phyloP scores from a whole-genome alignment of 306 rosid species.

The Cucumis hystrix region DNA sequence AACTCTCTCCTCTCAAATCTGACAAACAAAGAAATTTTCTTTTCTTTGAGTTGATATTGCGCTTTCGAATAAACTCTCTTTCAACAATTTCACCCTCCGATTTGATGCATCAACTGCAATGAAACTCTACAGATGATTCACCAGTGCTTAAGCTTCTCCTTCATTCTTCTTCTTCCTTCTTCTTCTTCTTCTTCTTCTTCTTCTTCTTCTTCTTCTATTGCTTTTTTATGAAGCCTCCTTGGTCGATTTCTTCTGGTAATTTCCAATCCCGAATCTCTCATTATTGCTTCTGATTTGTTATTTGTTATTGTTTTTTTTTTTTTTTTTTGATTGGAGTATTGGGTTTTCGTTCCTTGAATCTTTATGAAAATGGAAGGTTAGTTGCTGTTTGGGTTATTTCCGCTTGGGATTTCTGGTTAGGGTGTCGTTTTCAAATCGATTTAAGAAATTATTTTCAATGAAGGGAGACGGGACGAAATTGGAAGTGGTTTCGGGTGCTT shows the following conservation, averaged over 20 bases:
- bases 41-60: slow-evolving; percentile 1
- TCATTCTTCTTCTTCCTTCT: neutral
- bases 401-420: neutral
- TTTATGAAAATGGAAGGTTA: neutral
- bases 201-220: neutral
- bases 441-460: neutral
- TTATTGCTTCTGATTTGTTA: neutral
- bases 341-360: neutral
- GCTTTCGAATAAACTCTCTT: neutral
- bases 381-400: neutral
- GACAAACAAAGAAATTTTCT: neutral
- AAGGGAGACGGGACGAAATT: neutral
- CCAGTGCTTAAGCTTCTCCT: neutral
- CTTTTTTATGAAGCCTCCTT: neutral
- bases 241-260: slow-evolving; percentile 5
- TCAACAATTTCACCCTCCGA: neutral
- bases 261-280: neutral
- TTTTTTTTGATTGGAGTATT: neutral
- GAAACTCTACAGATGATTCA: neutral
- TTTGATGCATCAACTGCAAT: slow-evolving; percentile 5
- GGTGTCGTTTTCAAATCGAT: neutral
- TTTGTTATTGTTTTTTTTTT: too few relatives aligned
- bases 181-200: neutral
- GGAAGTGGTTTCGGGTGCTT: neutral
- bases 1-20: neutral